These are phyloP conservation scores for Sclerotinia minor DNA, from an alignment of 2,329 filamentous ascomycete genomes.

Conservation along the genomic window DNA sequence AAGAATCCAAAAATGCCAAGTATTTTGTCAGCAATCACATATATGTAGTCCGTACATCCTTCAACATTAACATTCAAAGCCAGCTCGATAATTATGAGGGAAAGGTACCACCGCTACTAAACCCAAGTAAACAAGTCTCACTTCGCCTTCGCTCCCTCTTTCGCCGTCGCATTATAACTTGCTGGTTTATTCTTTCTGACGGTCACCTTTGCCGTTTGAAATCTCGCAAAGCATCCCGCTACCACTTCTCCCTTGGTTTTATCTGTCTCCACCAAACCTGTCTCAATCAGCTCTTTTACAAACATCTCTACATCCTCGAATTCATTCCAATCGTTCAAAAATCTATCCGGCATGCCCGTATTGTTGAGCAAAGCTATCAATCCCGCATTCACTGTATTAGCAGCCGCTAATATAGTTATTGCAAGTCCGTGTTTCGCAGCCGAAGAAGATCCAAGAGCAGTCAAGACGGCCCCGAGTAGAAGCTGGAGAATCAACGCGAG, in stretches of 20 bases:
- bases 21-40: background rate
- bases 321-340: constrained; percentile 32
- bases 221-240: constrained; percentile 27
- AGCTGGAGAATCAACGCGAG: constrained; percentile 32
- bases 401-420: constrained; percentile 34
- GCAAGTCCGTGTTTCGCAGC: constrained; percentile 24
- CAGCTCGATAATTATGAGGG: background rate
- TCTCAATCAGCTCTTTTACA: constrained; percentile 27
- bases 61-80: background rate
- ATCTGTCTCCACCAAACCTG: constrained; percentile 25
- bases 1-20: background rate
- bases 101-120: background rate
- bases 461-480: constrained; percentile 35
- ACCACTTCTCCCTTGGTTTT: constrained; percentile 25
- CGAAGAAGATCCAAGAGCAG: constrained; percentile 31
- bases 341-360: constrained; percentile 30
- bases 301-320: constrained; percentile 31
- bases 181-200: constrained; percentile 26
- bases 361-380: constrained; percentile 33
- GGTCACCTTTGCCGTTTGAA: constrained; percentile 25
- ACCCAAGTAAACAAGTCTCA: background rate
- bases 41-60: background rate
- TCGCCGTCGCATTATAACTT: constrained; percentile 19
- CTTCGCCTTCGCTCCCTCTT: background rate
- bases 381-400: constrained; percentile 33